Base-by-base conservation (phyloP, 164 flowering plant genomes). In the Berberis thunbergii region DNA sequence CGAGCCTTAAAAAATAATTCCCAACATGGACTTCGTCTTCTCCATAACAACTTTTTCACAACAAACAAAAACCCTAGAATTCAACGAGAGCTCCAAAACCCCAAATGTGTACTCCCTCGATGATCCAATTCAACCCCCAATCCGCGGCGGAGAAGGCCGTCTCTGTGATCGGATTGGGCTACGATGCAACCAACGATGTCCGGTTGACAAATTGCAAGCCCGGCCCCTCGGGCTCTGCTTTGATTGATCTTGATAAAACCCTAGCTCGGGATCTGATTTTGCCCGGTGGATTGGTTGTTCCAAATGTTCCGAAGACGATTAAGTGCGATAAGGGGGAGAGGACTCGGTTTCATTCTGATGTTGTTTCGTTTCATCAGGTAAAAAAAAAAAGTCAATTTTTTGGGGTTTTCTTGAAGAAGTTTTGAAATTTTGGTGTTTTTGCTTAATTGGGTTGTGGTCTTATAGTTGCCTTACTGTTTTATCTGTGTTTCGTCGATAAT, bases 301-400 rank as follows among this genome's bases (percentile, higher is more conserved):
- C 76, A 4, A 61, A 77, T 67, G 98, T 86, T 0, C 59, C 89
- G 7, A 67, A 70, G 39, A 77, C 84, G 53, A 86, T 92, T 63
- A 85, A 70, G 74, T 81, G 88, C 61, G 96, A 86, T 62, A 87
- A 88, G 68, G 98, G 96, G 42, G 96, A 92, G 80, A 83, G 93
- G 43, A 88, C 80, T 4, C 72, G 98, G 71, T 86, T 89, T 65
- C 66, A 85, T 45, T 89, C 98, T 54, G 96, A 89, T 67, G 86
- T 86, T 48, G 83, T 92, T 62, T 74, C 89, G 4, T 92, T 89
- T 64, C 83, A 78, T 73, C 91, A 88, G 93, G 98, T 92, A 4
- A 4, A 45, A 60, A 3, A n/a, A 1, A n/a, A 9, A 42, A 44
- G 12, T 53, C 42, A 6, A 40, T 2, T 60, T 13, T 6, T 60